Conservation (phyloP, 805 yeast species). For the Candida sphagnicola region DNA sequence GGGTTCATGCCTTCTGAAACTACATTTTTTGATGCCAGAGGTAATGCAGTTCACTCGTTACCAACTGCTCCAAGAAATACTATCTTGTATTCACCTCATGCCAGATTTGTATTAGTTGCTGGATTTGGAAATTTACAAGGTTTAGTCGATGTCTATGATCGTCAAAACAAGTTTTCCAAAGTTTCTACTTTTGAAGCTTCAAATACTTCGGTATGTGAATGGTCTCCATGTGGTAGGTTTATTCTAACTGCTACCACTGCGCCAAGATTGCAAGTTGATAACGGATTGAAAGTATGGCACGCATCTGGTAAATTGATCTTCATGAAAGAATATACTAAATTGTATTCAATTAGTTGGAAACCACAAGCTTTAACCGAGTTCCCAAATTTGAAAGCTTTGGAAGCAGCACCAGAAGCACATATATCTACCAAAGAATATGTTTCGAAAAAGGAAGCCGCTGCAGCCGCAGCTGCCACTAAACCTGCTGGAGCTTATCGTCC, state of each 20-base stretch:
- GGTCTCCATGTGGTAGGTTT: conserved; percentile 97
- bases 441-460: conserved; percentile 35
- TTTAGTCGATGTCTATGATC: conserved; percentile 89
- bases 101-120: conserved; percentile 84
- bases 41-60: conserved; percentile 76
- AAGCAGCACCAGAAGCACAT: conserved; percentile 66
- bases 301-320: conserved; percentile 78
- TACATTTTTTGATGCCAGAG: conserved; percentile 90
- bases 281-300: conserved; percentile 92
- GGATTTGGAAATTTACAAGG: conserved; percentile 99
- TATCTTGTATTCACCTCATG: conserved; percentile 89
- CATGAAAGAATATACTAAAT: conserved; percentile 75
- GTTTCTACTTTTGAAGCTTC: conserved; percentile 84
- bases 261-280: conserved; percentile 95
- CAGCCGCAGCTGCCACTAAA: conserved; percentile 40
- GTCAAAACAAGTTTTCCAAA: conserved; percentile 78
- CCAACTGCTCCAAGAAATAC: conserved; percentile 90
- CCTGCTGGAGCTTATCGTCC: conserved; percentile 94
- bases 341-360: conserved; percentile 81
- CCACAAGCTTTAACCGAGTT: conserved; percentile 53
- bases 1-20: conserved; percentile 98
- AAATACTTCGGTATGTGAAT: conserved; percentile 93
- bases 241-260: conserved; percentile 94
- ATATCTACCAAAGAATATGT: conserved; percentile 60
- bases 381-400: conserved; percentile 48